Conservation (phyloP, 2,329 filamentous ascomycete genomes). For the Sarocladium strictum region DNA sequence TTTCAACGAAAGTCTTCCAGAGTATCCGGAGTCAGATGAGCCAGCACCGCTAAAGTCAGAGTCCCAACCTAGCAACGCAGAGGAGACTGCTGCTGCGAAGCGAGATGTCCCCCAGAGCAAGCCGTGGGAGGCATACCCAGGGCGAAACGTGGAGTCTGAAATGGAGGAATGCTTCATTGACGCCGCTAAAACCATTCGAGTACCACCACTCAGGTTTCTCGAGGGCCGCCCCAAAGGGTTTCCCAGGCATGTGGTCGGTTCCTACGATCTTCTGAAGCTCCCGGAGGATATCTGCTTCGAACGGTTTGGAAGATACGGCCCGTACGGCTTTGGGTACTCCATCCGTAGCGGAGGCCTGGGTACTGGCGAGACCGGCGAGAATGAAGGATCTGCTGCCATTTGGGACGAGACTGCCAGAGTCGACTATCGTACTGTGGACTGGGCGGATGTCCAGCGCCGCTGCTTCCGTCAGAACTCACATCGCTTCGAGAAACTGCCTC, state of each 20-base stretch:
- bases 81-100: conserved; percentile 14
- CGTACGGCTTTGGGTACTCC: conserved; percentile 87
- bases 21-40: conserved; percentile 57
- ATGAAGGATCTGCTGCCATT: conserved; percentile 70
- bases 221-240: conserved; percentile 77
- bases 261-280: conserved; percentile 72
- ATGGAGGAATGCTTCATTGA: conserved; percentile 78
- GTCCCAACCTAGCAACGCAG: conserved; percentile 7
- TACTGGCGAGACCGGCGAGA: conserved; percentile 78
- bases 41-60: conserved; percentile 26
- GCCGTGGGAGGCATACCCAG: conserved; percentile 24
- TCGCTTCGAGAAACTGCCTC: conserved; percentile 54
- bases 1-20: conserved; percentile 61
- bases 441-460: conserved; percentile 70
- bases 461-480: conserved; percentile 66
- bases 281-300: conserved; percentile 90
- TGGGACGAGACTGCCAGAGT: conserved; percentile 69
- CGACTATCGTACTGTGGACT: conserved; percentile 71
- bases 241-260: conserved; percentile 80
- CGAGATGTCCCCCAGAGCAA: conserved; percentile 18
- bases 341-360: conserved; percentile 72
- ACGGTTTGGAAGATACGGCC: conserved; percentile 77
- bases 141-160: conserved; percentile 26
- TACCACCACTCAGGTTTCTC: conserved; percentile 69
- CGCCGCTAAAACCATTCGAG: conserved; percentile 51